phyloP scores from a whole-genome alignment of 2,329 filamentous ascomycete species.

The Colletotrichum sp. region DNA sequence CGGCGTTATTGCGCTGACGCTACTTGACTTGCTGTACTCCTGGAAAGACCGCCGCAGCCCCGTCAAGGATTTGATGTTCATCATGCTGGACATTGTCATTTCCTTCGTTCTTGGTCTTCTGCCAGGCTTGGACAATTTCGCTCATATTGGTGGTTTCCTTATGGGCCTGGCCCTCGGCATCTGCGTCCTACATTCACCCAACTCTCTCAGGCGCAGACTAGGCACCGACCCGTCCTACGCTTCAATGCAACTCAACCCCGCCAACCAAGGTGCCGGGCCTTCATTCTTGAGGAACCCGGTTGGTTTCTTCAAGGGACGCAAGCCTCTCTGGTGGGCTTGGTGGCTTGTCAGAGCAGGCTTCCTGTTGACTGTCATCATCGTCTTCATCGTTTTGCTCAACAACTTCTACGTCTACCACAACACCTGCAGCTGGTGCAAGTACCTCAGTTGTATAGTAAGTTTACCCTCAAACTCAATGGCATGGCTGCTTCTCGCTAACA shows the following conservation, averaged over 20 bases:
- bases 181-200: conserved; percentile 87
- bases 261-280: conserved; percentile 50
- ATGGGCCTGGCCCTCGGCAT: conserved; percentile 90
- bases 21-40: conserved; percentile 91
- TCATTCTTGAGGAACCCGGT: conserved; percentile 67
- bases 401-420: conserved; percentile 87
- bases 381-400: conserved; percentile 84
- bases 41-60: conserved; percentile 83
- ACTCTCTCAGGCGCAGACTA: conserved; percentile 76
- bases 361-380: conserved; percentile 80
- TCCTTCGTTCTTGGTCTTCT: conserved; percentile 92
- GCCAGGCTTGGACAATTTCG: conserved; percentile 95
- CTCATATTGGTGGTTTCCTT: conserved; percentile 93
- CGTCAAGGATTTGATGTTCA: conserved; percentile 84
- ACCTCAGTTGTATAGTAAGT: conserved; percentile 90
- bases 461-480: background rate
- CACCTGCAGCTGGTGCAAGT: conserved; percentile 92
- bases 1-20: conserved; percentile 84
- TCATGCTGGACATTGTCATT: conserved; percentile 83
- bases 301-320: conserved; percentile 90
- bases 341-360: conserved; percentile 85
- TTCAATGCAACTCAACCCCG: conserved; percentile 61
- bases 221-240: conserved; percentile 74
- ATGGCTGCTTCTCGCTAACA: conserved; percentile 26
- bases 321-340: conserved; percentile 97